phyloP scores from a whole-genome alignment of 2,329 filamentous ascomycete species.

The Cytospora paraplurivora region DNA sequence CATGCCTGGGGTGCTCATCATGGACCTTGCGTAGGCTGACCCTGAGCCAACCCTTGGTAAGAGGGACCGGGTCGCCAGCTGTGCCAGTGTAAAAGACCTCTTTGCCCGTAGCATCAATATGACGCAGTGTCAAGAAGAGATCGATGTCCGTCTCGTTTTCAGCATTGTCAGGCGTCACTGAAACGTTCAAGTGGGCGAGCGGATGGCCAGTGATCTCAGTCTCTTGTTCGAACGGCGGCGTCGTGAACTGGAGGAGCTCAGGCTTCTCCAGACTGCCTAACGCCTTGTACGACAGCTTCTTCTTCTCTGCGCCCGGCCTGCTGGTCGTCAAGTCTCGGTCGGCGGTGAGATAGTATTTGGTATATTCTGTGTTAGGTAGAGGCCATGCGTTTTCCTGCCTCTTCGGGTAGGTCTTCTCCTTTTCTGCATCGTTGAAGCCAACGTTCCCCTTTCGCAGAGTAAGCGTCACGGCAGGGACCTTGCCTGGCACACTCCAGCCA shows the following conservation, averaged over 20 bases:
- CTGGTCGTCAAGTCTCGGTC: constrained; percentile 43
- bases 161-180: constrained; percentile 56
- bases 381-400: constrained; percentile 67
- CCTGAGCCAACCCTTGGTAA: constrained; percentile 67
- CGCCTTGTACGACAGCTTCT: constrained; percentile 59
- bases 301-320: constrained; percentile 34
- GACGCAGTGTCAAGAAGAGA: constrained; percentile 63
- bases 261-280: constrained; percentile 58
- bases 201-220: constrained; percentile 72
- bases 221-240: constrained; percentile 58
- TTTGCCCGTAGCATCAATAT: constrained; percentile 55
- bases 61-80: constrained; percentile 62
- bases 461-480: constrained; percentile 61
- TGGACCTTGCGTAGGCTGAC: constrained; percentile 58
- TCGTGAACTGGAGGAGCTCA: constrained; percentile 60
- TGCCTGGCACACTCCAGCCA: constrained; percentile 62
- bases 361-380: constrained; percentile 65
- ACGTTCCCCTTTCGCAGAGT: constrained; percentile 67
- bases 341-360: constrained; percentile 59
- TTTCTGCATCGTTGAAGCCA: constrained; percentile 65
- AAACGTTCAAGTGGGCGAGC: constrained; percentile 65
- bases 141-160: constrained; percentile 56
- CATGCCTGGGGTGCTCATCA: constrained; percentile 51
- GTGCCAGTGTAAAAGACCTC: constrained; percentile 68
- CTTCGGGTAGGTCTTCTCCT: constrained; percentile 57